Conservation (phyloP, 306 rosid genomes). For the Dalbergia cochinchinensis region DNA sequence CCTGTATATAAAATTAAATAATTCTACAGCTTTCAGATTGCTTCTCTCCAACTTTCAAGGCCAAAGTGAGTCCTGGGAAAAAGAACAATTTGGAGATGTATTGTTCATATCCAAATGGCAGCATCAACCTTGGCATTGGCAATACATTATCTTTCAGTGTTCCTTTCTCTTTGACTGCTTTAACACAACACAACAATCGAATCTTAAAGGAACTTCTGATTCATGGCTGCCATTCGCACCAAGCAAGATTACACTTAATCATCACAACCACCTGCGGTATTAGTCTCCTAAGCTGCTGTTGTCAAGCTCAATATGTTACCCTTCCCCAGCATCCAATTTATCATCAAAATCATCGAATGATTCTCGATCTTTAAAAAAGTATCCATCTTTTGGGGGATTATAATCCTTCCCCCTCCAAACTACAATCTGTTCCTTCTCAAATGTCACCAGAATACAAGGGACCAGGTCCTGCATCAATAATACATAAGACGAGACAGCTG, state of each 20-base stretch:
- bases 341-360: conserved; percentile 53
- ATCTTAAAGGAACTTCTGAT: conserved; percentile 39
- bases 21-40: conserved; percentile 11
- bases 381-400: conserved; percentile 53
- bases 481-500: conserved; percentile 24
- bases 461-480: conserved; percentile 75
- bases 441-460: conserved; percentile 89
- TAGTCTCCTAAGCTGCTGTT: conserved; percentile 21
- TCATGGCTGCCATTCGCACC: conserved; percentile 32
- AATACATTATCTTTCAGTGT: not conserved
- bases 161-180: not conserved
- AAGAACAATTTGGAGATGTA: conserved; percentile 27
- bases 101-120: not conserved
- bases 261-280: conserved; percentile 29
- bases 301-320: conserved; percentile 31
- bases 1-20: not conserved
- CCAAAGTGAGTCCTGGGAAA: conserved; percentile 15
- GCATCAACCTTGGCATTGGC: conserved; percentile 14
- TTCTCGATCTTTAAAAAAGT: conserved; percentile 60
- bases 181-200: conserved; percentile 26
- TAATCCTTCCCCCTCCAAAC: conserved; percentile 84
- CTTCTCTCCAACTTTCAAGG: not conserved
- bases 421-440: conserved; percentile 90
- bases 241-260: conserved; percentile 31
- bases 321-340: conserved; percentile 31